A percentile compares a stretch with the other conserved stretches of the same genome.
These are phyloP conservation scores for Cicer cuneatum DNA, from an alignment of 306 rosid species.

Conservation along the genomic window DNA sequence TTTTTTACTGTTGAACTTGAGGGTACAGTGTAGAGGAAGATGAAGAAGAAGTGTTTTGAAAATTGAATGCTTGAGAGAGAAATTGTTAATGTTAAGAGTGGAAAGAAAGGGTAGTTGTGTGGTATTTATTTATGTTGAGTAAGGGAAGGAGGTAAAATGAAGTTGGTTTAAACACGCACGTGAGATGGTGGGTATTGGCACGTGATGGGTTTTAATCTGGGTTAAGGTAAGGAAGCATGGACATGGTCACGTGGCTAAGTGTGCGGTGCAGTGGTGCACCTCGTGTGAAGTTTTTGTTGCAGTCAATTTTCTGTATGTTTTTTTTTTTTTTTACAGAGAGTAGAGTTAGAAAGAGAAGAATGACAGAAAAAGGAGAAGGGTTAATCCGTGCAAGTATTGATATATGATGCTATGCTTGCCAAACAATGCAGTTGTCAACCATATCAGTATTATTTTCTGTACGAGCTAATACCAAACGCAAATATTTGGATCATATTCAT, in stretches of 20 bases:
- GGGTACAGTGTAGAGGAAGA: no score
- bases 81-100: neutral
- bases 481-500: slow-evolving; percentile 11
- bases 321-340: slow-evolving; percentile 13
- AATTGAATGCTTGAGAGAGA: slow-evolving; percentile 38
- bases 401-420: neutral
- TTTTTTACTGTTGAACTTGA: neutral
- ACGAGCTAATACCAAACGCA: neutral
- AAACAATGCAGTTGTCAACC: neutral
- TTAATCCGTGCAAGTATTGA: neutral
- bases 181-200: slow-evolving; percentile 40
- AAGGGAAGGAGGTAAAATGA: neutral
- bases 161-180: slow-evolving; percentile 37
- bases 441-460: neutral
- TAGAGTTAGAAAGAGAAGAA: neutral
- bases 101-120: slow-evolving; percentile 53
- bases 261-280: slow-evolving; percentile 20
- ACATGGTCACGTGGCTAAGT: slow-evolving; percentile 49
- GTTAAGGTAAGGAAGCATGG: neutral
- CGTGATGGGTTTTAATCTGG: slow-evolving; percentile 37
- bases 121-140: slow-evolving; percentile 64
- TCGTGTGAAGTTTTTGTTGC: neutral
- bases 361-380: neutral
- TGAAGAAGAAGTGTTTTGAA: slow-evolving; percentile 24
- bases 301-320: slow-evolving; percentile 3